phyloP scores from a whole-genome alignment of 2,329 filamentous ascomycete genomes.

The Lecanicillium sp. region DNA sequence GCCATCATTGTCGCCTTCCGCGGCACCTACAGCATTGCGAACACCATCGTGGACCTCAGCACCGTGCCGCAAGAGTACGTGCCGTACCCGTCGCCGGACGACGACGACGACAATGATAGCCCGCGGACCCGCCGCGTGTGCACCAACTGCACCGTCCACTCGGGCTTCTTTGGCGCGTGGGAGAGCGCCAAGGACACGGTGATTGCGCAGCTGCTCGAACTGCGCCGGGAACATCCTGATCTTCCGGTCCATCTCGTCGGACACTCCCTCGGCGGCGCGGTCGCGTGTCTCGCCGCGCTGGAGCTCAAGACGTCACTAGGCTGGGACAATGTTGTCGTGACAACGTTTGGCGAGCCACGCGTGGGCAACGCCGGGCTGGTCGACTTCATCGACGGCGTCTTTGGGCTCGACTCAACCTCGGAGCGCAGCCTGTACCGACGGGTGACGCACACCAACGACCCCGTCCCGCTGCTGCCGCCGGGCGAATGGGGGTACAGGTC shows the following conservation, averaged over 20 bases:
- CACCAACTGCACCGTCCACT: constrained; percentile 84
- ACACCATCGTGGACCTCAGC: constrained; percentile 84
- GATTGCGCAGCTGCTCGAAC: constrained; percentile 54
- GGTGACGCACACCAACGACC: constrained; percentile 80
- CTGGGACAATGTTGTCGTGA: constrained; percentile 66
- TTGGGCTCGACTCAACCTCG: constrained; percentile 22
- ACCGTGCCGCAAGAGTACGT: constrained; percentile 86
- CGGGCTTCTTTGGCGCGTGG: constrained; percentile 85
- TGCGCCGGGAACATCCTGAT: constrained; percentile 54
- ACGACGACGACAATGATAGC: too few species aligned
- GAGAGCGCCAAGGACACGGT: constrained; percentile 62
- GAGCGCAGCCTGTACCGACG: constrained; percentile 54
- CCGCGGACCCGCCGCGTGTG: constrained; percentile 55
- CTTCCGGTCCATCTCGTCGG: constrained; percentile 76
- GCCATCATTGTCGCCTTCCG: constrained; percentile 80
- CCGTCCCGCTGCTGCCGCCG: constrained; percentile 79
- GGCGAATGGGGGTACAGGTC: constrained; percentile 80
- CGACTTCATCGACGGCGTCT: constrained; percentile 46
- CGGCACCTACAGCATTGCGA: constrained; percentile 88
- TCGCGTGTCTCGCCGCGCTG: constrained; percentile 78
- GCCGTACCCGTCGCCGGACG: constrained; percentile 63
- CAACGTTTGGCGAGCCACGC: constrained; percentile 86
- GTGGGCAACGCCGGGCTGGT: constrained; percentile 52
- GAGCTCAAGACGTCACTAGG: constrained; percentile 69
- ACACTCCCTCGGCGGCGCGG: constrained; percentile 86